Percentiles rank a stretch among this genome's conserved stretches.
These are phyloP conservation scores for Lachancea meyersii DNA, from an alignment of 805 yeast genomes.

Conservation along the genomic window DNA sequence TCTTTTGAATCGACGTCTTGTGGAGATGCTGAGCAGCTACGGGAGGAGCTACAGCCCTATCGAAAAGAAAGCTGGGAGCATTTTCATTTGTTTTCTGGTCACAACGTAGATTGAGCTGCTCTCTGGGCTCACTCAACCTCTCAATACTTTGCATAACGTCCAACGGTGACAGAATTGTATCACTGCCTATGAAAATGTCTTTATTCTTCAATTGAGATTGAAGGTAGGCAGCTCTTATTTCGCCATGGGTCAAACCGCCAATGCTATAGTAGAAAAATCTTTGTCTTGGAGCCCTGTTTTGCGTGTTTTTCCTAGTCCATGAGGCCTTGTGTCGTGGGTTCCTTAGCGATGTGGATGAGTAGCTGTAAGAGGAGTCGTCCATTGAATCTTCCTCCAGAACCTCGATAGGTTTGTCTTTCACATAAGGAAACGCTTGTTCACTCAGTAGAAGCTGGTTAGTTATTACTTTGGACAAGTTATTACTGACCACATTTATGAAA, in stretches of 20 bases:
- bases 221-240: slow-evolving; percentile 69
- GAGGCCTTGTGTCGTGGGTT: slow-evolving; percentile 69
- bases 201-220: slow-evolving; percentile 54
- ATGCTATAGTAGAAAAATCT: slow-evolving; percentile 73
- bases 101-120: slow-evolving; percentile 38
- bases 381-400: slow-evolving; percentile 34
- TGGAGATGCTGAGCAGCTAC: slow-evolving; percentile 11
- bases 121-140: slow-evolving; percentile 34
- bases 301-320: slow-evolving; percentile 53
- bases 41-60: slow-evolving; percentile 14
- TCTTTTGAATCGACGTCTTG: slow-evolving; percentile 11
- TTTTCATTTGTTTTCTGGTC: slow-evolving; percentile 32
- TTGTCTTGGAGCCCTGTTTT: slow-evolving; percentile 45
- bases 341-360: slow-evolving; percentile 48
- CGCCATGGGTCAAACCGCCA: slow-evolving; percentile 87
- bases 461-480: slow-evolving; percentile 47
- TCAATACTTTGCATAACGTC: slow-evolving; percentile 37
- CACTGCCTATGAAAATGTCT: slow-evolving; percentile 79
- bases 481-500: slow-evolving; percentile 62
- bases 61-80: slow-evolving; percentile 42
- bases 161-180: slow-evolving; percentile 55
- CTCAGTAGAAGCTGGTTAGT: slow-evolving; percentile 44
- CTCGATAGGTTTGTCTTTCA: slow-evolving; percentile 64
- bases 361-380: slow-evolving; percentile 29
- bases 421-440: slow-evolving; percentile 61